A percentile compares a stretch with the other conserved stretches of the same genome.
These are phyloP conservation scores for Xylaria acuta DNA, from an alignment of 495 filamentous ascomycete species.

Conservation along the genomic window DNA sequence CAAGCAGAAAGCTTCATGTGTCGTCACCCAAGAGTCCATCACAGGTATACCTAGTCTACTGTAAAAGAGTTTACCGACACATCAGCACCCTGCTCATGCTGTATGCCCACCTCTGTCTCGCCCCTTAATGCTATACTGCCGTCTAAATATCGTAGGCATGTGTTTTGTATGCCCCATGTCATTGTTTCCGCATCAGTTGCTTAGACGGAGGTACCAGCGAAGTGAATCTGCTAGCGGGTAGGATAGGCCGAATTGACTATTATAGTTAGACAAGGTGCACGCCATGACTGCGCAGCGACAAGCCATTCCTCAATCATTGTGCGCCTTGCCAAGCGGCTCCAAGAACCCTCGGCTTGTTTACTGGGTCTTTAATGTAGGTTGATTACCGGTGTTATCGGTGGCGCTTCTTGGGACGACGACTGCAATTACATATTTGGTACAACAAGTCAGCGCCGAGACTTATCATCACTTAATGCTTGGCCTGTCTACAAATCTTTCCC, in stretches of 20 bases:
- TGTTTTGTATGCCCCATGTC: not conserved
- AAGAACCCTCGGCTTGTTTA: constrained; percentile 2
- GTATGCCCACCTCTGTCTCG: not conserved
- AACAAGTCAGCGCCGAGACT: constrained; percentile 11
- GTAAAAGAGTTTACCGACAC: not conserved
- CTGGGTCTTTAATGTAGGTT: not conserved
- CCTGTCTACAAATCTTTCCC: not conserved
- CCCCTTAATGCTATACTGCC: not conserved
- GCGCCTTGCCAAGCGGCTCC: constrained; percentile 10
- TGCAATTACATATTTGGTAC: constrained; percentile 10
- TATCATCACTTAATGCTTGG: not conserved
- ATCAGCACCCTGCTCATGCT: not conserved
- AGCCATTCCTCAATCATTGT: constrained; percentile 2
- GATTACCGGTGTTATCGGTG: not conserved
- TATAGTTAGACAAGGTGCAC: not conserved
- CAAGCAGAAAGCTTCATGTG: not conserved
- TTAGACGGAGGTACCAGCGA: not conserved
- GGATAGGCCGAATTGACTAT: not conserved
- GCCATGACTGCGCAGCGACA: not conserved
- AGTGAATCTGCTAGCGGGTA: not conserved
- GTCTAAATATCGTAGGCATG: not conserved
- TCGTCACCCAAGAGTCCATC: not conserved
- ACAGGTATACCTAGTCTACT: too few relatives aligned
- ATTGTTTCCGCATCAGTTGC: not conserved
- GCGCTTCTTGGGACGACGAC: not conserved